Evolutionary conservation across 768 basidiomycete species (phyloP).

Genomic region (Termitomyces sp.): DNA sequence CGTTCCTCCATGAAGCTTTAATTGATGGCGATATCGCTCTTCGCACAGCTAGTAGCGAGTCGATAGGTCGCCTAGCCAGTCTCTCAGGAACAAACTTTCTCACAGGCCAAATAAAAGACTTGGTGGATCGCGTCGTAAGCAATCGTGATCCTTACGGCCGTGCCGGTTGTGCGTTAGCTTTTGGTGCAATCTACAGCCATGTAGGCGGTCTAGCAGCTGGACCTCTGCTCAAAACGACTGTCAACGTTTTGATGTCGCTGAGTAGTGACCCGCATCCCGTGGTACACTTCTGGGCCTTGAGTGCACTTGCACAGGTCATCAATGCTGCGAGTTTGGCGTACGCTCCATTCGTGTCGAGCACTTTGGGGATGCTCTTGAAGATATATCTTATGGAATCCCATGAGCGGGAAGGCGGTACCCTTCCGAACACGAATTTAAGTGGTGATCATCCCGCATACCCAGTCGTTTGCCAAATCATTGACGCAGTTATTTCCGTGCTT

Average conservation of each 20-base stretch:
- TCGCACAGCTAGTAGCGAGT: conserved; percentile 77
- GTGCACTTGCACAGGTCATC: conserved; percentile 80
- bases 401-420: conserved; percentile 86
- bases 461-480: conserved; percentile 85
- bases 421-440: conserved; percentile 76
- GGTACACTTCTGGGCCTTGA: conserved; percentile 91
- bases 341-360: conserved; percentile 81
- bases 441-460: conserved; percentile 92
- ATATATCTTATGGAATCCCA: conserved; percentile 87
- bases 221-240: conserved; percentile 90
- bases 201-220: conserved; percentile 95
- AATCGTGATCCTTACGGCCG: conserved; percentile 91
- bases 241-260: conserved; percentile 92
- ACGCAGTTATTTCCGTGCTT: conserved; percentile 88
- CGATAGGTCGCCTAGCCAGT: conserved; percentile 81
- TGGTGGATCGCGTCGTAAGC: conserved; percentile 91
- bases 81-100: conserved; percentile 81
- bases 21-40: conserved; percentile 75
- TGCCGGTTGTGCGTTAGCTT: conserved; percentile 89
- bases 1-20: conserved; percentile 80
- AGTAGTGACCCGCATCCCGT: conserved; percentile 95
- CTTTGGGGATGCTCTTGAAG: conserved; percentile 86
- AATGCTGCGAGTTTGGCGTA: conserved; percentile 90
- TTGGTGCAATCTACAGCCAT: conserved; percentile 86
- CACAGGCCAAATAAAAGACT: conserved; percentile 78